These are phyloP conservation scores for Agroathelia rolfsii DNA, from an alignment of 1,284 basidiomycete species.

Conservation along the genomic window DNA sequence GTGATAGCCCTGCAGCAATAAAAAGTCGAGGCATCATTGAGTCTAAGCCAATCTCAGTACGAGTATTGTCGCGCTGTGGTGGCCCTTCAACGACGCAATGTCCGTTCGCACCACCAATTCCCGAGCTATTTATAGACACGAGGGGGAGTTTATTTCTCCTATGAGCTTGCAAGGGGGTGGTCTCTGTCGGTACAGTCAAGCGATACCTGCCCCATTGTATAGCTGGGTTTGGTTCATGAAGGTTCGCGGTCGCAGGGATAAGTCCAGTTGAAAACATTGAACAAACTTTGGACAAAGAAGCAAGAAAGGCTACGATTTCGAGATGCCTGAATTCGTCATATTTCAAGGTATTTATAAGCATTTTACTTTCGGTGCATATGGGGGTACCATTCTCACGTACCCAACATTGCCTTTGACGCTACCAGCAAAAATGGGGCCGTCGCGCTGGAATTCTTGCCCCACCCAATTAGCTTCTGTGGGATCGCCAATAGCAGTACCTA, in stretches of 20 bases:
- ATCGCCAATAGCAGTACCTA: constrained; percentile 37
- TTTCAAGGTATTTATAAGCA: constrained; percentile 1
- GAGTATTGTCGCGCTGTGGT: constrained; percentile 10
- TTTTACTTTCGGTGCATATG: constrained; percentile 4
- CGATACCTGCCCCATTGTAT: constrained; percentile 28
- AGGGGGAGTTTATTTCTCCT: constrained; percentile 15
- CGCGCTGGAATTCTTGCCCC: constrained; percentile 24
- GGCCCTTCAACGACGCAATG: constrained; percentile 28
- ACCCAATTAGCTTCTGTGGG: constrained; percentile 41
- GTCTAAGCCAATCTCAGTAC: background rate
- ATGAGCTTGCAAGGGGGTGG: constrained; percentile 12
- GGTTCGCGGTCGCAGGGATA: constrained; percentile 32
- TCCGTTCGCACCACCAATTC: constrained; percentile 34
- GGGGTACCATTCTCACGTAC: constrained; percentile 16
- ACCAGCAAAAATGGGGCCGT: constrained; percentile 25
- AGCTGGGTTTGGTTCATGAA: constrained; percentile 24
- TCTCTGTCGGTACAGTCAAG: constrained; percentile 17
- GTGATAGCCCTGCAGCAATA: constrained; percentile 27
- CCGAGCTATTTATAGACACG: constrained; percentile 31
- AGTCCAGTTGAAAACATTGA: constrained; percentile 24
- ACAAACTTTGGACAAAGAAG: constrained; percentile 30
- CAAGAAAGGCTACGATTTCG: constrained; percentile 31
- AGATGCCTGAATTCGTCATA: constrained; percentile 27
- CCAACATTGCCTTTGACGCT: constrained; percentile 41
- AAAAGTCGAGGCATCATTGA: constrained; percentile 18